Evolutionary conservation across 169 alveolate species (phyloP), one percentile per base, ranked within the genome.

Genomic region (Plasmodium coatneyi): DNA sequence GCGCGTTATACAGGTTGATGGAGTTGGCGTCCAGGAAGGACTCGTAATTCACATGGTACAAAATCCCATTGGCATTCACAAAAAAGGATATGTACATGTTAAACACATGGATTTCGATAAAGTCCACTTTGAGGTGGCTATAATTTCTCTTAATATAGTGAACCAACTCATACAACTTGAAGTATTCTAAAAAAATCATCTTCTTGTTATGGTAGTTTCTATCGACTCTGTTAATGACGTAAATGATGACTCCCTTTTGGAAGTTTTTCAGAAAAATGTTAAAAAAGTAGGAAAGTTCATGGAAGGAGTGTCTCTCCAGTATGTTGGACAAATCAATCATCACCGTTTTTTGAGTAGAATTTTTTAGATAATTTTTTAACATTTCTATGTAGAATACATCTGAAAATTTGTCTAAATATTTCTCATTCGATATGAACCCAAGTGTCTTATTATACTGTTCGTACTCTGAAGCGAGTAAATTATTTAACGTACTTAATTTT

Each of bases 71-170:
- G 7, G 86, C 25, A 87, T 78, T 76, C 3, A 87, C 30, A 39
- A 87, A 87, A n/a, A 78, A 43, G 41, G 93, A 87, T 32, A 87
- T 78, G 70, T 87, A 87, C 54, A 87, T 56, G 78, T 87, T 87
- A 43, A 54, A 87, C 25, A 87, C 80, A 32, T 87, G 86, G 16
- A 87, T 87, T 76, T 19, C 80, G 34, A 87, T 78, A 74, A 76
- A 87, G 32, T 87, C 87, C 5, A 87, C 49, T 54, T 87, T 52
- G 36, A 87, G 43, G 28, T 87, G 70, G 16, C 36, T 25, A 87
- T 87, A 87, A 76, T 76, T 87, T 22, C 2, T 7, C 80, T 87
- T 87, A 6, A 87, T 78, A 56, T 56, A 87, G 12, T 76, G 52
- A n/a, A 87, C 72, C 14, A 87, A 16, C 1, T 87, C 71, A 22